Evolutionary conservation across 768 basidiomycete species (phyloP), one percentile per base, ranked within the genome.

Genomic region (Macrolepiota dolichaula): DNA sequence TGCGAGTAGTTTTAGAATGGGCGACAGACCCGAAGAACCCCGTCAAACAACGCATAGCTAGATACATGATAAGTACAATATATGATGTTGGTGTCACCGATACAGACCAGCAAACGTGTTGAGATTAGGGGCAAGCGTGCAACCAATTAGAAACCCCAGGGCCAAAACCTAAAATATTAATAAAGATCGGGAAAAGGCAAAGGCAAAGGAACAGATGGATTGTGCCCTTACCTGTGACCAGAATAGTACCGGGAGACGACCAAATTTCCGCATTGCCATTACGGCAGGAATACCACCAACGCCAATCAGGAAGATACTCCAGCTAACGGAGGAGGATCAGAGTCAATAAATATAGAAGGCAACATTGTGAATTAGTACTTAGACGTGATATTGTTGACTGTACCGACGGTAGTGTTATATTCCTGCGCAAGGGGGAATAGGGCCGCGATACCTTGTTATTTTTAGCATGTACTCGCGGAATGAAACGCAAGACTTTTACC

Each of bases 281-380:
- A 87, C 85, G 13, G 81, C 81, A 62, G 82, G 74, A 17, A 86
- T 63, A 19, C 83, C 83, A 42, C 86, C 85, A 77, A 44, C 38
- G 82, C 84, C 85, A 9, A 85, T 70, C 7, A 86, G 70, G 69
- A 86, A 87, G 60, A 88, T 86, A 66, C 84, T 86, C 86, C 85
- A 87, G 67, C 85, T 87, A 35, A 12, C 17, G 7, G 10, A 2
- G 11, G 37, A 35, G 54, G 7, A 22, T 32, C 35, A 25, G 35
- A 51, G 9, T 36, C 9, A 2, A 50, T 25, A 24, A 27, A 47
- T 38, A 37, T 52, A 35, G 37, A 25, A n/a, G 11, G 27, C 4
- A 10, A 13, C 1, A n/a, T 2, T 6, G 5, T 1, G 24, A 11
- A 11, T 49, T 49, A 68, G n/a, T 50, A 79, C 78, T 81, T 86